phyloP scores from a whole-genome alignment of 176 grass and related monocot species.

The Ensete glaucum region DNA sequence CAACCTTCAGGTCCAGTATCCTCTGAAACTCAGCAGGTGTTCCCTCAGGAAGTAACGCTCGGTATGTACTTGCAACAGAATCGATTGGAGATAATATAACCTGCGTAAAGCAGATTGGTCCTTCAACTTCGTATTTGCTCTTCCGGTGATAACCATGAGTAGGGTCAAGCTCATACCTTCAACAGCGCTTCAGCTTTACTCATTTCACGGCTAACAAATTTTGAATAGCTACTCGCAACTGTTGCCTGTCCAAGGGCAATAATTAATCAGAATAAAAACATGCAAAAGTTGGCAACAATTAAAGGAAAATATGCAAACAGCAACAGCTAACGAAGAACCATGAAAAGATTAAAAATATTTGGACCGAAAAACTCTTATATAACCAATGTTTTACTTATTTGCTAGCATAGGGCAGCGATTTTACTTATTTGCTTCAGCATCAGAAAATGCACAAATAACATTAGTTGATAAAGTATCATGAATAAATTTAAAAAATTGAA shows the following conservation, averaged over 20 bases:
- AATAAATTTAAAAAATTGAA: no score
- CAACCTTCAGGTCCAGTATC: constrained; percentile 96
- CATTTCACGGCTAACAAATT: constrained; percentile 98
- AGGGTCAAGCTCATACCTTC: constrained; percentile 48
- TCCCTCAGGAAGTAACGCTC: constrained; percentile 78
- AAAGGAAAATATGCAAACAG: no score
- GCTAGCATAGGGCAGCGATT: not conserved
- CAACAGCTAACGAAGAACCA: not conserved
- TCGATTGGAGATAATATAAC: constrained; percentile 97
- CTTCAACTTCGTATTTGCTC: not conserved
- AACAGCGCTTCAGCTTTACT: constrained; percentile 99
- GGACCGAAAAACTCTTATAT: not conserved
- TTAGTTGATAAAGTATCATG: no score
- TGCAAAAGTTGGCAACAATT: no score
- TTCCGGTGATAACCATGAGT: not conserved
- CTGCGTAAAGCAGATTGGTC: constrained; percentile 25
- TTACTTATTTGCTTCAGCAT: no score
- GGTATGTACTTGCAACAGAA: constrained; percentile 94
- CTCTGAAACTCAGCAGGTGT: constrained; percentile 87
- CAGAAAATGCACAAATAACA: no score
- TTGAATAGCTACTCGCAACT: constrained; percentile 70
- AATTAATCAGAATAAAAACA: no score
- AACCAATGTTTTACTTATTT: not conserved
- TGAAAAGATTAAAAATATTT: not conserved
- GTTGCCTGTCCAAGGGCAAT: constrained; percentile 39